Evolutionary conservation across 345 rosid species (phyloP), one percentile per base, ranked within the genome.

Genomic region (Draba incana): DNA sequence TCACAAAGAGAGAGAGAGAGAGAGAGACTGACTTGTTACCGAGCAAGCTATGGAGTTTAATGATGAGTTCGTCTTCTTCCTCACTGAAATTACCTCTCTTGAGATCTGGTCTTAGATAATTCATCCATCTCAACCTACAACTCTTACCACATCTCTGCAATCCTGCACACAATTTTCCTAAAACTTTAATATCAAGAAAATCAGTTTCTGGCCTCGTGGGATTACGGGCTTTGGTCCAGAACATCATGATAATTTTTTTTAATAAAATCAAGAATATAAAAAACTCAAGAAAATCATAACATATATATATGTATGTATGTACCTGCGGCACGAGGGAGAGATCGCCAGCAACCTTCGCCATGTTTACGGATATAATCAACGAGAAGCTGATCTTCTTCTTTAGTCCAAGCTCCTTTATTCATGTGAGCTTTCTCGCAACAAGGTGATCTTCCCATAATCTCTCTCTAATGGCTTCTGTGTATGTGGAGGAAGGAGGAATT

Each of bases 361-460:
- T 91, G 92, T 60, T 68, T 42, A 45, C 96, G 87, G 72, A 91
- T 91, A 51, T 88, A 85, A 46, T 86, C 86, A 70, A 88, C 78
- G 31, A 91, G 92, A 64, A 89, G 90, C 46, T 83, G 84, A 69
- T 91, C 97, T 78, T 91, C 97, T 39, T 90, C 97, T 64, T 88
- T 91, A 31, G 91, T 88, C 97, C 97, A 91, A n/a, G 97, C 96
- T 38, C 96, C 97, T 72, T 91, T 91, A 70, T 91, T 88, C 74
- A 89, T 88, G 59, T 91, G 97, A n/a, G 88, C 89, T 67, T 88
- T 91, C 64, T 91, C 97, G 47, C 96, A 91, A 50, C 92, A 87
- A 35, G 98, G 98, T 6, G 92, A 85, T 35, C 98, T 86, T 61
- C 98, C 98, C 98, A 92, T 91, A 20, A 41, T 41, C 43, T 54